phyloP scores from a whole-genome alignment of 331 rosid species.

The Cydonia oblonga region DNA sequence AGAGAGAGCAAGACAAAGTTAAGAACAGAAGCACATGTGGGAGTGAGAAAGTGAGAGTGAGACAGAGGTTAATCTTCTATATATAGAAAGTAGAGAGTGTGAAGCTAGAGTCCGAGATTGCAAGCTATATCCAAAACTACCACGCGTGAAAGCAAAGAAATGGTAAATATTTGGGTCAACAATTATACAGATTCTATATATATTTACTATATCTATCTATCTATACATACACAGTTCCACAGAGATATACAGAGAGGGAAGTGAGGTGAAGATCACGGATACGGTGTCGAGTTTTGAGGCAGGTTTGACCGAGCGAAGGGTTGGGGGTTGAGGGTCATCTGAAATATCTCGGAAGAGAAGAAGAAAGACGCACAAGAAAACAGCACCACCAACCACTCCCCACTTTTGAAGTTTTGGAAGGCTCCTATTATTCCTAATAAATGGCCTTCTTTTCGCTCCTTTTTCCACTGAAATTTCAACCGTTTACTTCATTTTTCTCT shows the following conservation, averaged over 20 bases:
- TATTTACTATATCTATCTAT: neutral
- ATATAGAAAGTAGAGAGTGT: neutral
- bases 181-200: neutral
- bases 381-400: too few relatives aligned
- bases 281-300: conserved; percentile 6
- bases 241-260: neutral
- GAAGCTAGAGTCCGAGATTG: conserved; percentile 2
- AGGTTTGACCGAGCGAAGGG: conserved; percentile 7
- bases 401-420: too few relatives aligned
- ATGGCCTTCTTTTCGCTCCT: neutral
- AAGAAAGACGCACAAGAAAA: neutral
- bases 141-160: conserved; percentile 4
- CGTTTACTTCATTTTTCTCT: too few relatives aligned
- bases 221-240: neutral
- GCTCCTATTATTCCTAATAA: too few relatives aligned
- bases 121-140: neutral
- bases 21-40: conserved; percentile 15
- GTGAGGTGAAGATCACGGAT: conserved; percentile 26
- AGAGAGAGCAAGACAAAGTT: conserved; percentile 2
- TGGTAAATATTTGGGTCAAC: neutral
- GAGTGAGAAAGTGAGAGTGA: neutral
- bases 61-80: neutral
- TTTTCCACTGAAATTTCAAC: neutral
- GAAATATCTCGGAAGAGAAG: too few relatives aligned
- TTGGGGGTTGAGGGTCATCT: neutral